phyloP scores from a whole-genome alignment of 2,329 filamentous ascomycete genomes.

The Venturia pyrina region DNA sequence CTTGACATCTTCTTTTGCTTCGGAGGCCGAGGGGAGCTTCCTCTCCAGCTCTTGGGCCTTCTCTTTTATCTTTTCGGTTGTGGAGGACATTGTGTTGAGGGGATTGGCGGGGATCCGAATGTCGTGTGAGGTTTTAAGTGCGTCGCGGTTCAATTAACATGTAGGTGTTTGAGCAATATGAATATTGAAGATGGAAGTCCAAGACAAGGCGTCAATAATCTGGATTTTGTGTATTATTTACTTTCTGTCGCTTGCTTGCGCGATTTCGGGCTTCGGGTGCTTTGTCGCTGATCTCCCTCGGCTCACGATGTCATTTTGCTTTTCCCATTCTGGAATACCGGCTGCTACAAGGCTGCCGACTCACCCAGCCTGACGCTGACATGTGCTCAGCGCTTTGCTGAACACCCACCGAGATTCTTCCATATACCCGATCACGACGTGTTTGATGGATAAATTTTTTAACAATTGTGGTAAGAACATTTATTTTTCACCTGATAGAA shows the following conservation, averaged over 20 bases:
- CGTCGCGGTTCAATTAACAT: background rate
- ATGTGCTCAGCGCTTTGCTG: no score
- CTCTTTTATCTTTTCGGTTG: constrained; percentile 8
- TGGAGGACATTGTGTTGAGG: constrained; percentile 1
- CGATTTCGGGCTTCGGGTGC: no score
- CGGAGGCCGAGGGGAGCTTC: constrained; percentile 3
- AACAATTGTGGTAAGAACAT: background rate
- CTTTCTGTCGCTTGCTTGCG: background rate
- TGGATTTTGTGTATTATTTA: background rate
- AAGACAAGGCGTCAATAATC: background rate
- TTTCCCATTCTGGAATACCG: no score
- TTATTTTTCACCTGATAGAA: background rate
- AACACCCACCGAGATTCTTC: no score
- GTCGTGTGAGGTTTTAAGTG: background rate
- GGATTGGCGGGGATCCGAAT: background rate
- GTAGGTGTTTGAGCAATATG: background rate
- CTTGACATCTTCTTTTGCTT: constrained; percentile 33
- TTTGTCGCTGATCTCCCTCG: no score
- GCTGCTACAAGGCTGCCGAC: no score
- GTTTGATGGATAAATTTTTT: no score
- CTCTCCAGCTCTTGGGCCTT: constrained; percentile 4
- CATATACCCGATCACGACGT: background rate
- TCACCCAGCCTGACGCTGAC: background rate
- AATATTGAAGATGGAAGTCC: background rate
- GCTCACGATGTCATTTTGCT: no score